Conservation (phyloP, 139 green algal species). For the Tetradesmus lagerheimii region DNA sequence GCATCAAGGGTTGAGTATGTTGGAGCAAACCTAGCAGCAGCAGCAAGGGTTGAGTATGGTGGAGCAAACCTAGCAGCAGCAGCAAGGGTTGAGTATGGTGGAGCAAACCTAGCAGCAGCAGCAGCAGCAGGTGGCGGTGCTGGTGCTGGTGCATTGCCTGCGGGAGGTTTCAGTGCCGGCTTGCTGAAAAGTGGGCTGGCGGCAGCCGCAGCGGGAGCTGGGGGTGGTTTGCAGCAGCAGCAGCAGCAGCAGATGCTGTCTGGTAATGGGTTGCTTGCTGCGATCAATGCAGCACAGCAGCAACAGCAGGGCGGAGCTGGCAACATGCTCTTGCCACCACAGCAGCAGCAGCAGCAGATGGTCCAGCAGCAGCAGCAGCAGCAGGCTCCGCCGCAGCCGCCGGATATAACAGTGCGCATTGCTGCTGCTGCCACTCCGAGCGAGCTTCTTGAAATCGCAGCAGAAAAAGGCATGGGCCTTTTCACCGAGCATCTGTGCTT, state of each 20-base stretch:
- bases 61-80: no score
- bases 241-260: constrained; percentile 24
- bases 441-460: constrained; percentile 4
- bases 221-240: neutral
- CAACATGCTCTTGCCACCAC: neutral
- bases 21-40: no score
- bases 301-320: neutral
- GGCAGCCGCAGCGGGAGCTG: constrained; percentile 8
- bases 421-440: constrained; percentile 29
- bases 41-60: no score
- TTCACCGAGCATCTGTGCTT: constrained; percentile 26
- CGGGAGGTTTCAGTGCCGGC: neutral
- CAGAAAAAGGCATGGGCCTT: constrained; percentile 36
- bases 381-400: neutral
- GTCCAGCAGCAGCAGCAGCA: constrained; percentile 1
- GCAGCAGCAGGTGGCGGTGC: no score
- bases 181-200: neutral
- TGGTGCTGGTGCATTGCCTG: constrained; percentile 25
- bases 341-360: neutral
- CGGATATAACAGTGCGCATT: constrained; percentile 1
- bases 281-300: constrained; percentile 24
- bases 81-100: neutral
- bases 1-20: no score
- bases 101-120: neutral
- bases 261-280: neutral